A percentile compares a stretch with the other conserved stretches of the same genome.
Evolutionary conservation across 2,329 filamentous ascomycete genomes (phyloP).

Genomic region (Penicillium psychrosexuale): DNA sequence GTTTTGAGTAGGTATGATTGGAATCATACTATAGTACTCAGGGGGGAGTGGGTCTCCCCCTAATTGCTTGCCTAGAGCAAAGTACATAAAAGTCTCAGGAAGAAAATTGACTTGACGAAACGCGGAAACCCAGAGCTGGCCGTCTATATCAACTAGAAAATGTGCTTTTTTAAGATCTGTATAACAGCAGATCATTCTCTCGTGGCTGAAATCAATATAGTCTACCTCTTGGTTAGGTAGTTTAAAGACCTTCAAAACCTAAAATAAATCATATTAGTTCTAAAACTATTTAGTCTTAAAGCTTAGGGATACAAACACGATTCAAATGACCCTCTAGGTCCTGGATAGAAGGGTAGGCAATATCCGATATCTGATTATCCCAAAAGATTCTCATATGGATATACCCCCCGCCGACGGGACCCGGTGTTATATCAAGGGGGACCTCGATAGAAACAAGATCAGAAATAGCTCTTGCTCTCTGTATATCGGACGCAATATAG

Average conservation of each 20-base stretch:
- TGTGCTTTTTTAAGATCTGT: not conserved
- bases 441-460: not conserved
- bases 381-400: not conserved
- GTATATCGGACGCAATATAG: not conserved
- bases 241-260: not conserved
- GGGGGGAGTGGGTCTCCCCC: not conserved
- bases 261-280: not conserved
- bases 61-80: not conserved
- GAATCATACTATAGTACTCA: not conserved
- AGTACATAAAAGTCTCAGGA: constrained; percentile 1
- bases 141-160: not conserved
- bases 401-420: not conserved
- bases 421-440: not conserved
- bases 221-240: not conserved
- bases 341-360: not conserved
- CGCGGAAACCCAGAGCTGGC: not conserved
- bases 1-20: not conserved
- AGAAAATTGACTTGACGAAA: constrained; percentile 1
- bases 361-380: not conserved
- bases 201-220: not conserved
- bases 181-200: not conserved
- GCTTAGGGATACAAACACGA: not conserved
- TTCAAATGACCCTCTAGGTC: not conserved
- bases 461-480: not conserved
- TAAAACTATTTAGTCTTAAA: not conserved